phyloP scores from a whole-genome alignment of 345 rosid species.

The Eucalyptus curtisii region DNA sequence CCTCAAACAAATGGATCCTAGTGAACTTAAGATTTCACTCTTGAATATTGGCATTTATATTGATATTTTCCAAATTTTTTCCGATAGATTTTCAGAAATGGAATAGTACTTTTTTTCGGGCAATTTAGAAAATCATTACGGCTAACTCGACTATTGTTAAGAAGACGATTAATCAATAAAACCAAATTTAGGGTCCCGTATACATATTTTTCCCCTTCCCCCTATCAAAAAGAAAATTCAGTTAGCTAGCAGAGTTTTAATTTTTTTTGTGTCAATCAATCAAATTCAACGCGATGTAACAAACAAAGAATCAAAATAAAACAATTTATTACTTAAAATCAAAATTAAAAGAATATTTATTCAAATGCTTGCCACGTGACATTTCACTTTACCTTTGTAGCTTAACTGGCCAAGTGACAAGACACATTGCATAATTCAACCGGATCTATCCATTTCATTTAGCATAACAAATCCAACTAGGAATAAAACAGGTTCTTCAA shows the following conservation, averaged over 20 bases:
- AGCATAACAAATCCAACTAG: neutral
- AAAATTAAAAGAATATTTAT: neutral
- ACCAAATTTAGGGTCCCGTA: neutral
- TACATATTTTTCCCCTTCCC: neutral
- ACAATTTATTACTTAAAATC: neutral
- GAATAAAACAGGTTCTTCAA: neutral
- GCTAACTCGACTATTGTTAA: neutral
- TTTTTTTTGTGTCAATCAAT: neutral
- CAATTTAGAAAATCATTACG: neutral
- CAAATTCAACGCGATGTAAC: neutral
- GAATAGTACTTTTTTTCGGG: neutral
- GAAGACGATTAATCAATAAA: neutral
- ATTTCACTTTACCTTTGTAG: neutral
- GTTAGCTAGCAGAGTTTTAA: neutral
- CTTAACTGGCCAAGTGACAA: neutral
- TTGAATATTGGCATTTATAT: neutral
- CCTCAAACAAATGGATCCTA: fast-evolving
- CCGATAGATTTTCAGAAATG: neutral
- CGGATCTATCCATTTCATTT: neutral
- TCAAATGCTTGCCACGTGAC: fast-evolving
- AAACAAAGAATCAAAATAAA: neutral
- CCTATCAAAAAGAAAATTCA: neutral
- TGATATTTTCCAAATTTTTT: neutral
- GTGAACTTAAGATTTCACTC: neutral
- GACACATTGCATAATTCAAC: neutral